Conservation (phyloP, 108 stramenopile genomes). For the Conticribra weissflogii region DNA sequence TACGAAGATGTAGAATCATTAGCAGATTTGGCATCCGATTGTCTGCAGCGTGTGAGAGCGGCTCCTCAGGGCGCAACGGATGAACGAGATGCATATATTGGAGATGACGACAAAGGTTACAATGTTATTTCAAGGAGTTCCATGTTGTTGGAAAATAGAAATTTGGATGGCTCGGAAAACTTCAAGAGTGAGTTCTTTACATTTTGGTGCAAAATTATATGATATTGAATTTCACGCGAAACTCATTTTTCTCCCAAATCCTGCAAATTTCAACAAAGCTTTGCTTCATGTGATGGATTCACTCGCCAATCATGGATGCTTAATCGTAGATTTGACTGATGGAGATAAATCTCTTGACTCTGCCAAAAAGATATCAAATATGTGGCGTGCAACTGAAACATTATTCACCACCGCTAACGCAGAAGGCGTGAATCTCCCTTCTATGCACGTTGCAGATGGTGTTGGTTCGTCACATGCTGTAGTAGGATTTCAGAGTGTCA, state of each 20-base stretch:
- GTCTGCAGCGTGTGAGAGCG: constrained; percentile 51
- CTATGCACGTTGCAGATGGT: constrained; percentile 58
- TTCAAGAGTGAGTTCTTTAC: constrained; percentile 56
- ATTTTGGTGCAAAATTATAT: too few species aligned
- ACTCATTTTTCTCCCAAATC: background rate
- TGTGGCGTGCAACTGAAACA: constrained; percentile 66
- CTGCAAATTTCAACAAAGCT: constrained; percentile 17
- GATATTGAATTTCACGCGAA: too few species aligned
- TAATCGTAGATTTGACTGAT: constrained; percentile 84
- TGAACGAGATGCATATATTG: constrained; percentile 58
- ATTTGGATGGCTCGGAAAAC: constrained; percentile 70
- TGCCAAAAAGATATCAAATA: constrained; percentile 55
- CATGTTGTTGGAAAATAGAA: constrained; percentile 40
- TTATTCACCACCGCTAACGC: constrained; percentile 58
- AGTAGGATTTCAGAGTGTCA: constrained; percentile 68
- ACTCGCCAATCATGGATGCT: constrained; percentile 75
- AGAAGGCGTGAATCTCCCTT: constrained; percentile 38
- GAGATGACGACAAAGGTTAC: constrained; percentile 66
- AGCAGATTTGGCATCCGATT: constrained; percentile 60
- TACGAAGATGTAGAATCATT: constrained; percentile 61
- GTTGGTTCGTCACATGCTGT: constrained; percentile 69
- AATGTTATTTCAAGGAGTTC: constrained; percentile 65
- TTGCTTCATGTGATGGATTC: constrained; percentile 89
- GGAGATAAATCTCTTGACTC: constrained; percentile 53
- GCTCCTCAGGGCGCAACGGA: constrained; percentile 58